phyloP scores from a whole-genome alignment of 371 early-diverging fungal species.

The Mucor ambiguus region DNA sequence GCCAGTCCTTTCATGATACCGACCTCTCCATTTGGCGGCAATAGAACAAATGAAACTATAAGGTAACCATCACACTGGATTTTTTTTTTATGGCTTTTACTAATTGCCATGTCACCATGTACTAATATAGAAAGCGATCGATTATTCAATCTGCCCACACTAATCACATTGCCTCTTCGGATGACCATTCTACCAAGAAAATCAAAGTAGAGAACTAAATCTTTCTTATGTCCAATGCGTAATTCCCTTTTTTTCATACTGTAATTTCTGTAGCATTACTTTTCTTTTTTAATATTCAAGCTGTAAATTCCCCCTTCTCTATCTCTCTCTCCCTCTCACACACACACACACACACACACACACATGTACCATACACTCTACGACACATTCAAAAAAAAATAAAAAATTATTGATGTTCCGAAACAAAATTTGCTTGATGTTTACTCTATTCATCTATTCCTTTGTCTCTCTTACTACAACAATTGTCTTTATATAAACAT shows the following conservation, averaged over 20 bases:
- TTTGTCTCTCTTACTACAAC: background rate
- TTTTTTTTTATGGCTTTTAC: background rate
- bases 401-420: constrained; percentile 2
- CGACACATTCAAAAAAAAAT: background rate
- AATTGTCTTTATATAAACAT: background rate
- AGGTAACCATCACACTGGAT: background rate
- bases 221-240: background rate
- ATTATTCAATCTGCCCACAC: constrained; percentile 1
- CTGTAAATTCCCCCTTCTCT: background rate
- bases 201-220: background rate
- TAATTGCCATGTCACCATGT: background rate
- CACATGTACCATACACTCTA: background rate
- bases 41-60: constrained; percentile 7
- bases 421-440: background rate
- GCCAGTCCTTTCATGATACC: constrained; percentile 19
- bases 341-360: background rate
- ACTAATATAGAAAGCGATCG: constrained; percentile 13
- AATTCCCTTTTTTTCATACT: background rate
- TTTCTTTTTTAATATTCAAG: background rate
- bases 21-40: constrained; percentile 15
- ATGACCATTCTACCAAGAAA: background rate
- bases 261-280: background rate
- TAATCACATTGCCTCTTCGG: background rate
- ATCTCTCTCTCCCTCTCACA: too few relatives aligned
- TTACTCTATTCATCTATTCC: background rate